A percentile compares a stretch with the other conserved stretches of the same genome.
Evolutionary conservation across 2,329 filamentous ascomycete genomes (phyloP).

Genomic region (Albophoma yamanashiensis): DNA sequence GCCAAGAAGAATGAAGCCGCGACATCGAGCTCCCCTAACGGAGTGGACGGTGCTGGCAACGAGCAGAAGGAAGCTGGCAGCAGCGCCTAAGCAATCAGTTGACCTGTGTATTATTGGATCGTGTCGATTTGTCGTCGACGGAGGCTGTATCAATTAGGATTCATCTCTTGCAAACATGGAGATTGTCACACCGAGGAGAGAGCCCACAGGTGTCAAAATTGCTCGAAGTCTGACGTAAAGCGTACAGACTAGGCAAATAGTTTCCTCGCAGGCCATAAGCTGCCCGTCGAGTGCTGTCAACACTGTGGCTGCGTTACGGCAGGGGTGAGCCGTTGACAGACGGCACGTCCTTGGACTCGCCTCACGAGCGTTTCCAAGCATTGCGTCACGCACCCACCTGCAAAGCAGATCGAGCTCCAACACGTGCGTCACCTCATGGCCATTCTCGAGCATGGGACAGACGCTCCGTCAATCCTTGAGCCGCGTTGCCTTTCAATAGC

Average conservation of each 20-base stretch:
- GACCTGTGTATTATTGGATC: neutral
- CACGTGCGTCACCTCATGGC: neutral
- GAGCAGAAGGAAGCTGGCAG: constrained; percentile 3
- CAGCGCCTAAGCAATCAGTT: constrained; percentile 1
- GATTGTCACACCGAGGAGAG: neutral
- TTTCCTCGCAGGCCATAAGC: neutral
- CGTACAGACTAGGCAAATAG: too few species aligned
- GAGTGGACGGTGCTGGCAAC: constrained; percentile 11
- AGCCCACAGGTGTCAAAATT: neutral
- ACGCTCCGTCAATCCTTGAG: neutral
- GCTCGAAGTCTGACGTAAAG: neutral
- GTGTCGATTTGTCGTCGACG: neutral
- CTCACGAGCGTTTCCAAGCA: too few species aligned
- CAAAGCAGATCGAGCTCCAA: neutral
- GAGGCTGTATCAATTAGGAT: neutral
- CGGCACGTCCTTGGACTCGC: neutral
- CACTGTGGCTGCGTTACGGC: neutral
- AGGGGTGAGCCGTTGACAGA: neutral
- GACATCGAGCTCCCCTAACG: constrained; percentile 14
- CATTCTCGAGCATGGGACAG: neutral
- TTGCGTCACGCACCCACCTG: neutral
- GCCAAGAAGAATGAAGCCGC: constrained; percentile 36
- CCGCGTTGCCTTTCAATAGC: neutral
- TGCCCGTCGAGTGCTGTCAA: neutral
- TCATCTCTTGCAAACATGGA: neutral